Base-by-base conservation (phyloP, 495 filamentous ascomycete species). In the Gamarada debralockiae region DNA sequence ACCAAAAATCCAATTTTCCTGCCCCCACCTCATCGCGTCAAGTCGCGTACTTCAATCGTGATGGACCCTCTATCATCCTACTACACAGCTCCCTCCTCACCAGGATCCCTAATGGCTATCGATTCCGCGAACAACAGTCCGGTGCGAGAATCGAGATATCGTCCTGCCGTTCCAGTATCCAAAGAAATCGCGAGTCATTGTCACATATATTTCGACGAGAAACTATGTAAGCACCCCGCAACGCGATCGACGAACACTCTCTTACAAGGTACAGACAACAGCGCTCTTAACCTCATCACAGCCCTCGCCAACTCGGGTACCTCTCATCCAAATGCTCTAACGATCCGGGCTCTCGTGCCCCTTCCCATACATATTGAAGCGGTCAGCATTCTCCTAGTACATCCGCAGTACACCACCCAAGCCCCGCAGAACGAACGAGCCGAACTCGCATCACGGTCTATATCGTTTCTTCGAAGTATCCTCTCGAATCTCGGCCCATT, bases 201-300 rank as follows among this genome's bases (percentile, higher is more conserved):
- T 41, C 78, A 78, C 43, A 84, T 90, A 24, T 89, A 86, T 65
- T 71, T 92, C 3, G 87, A 91, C 62, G 89, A 92, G 63, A 74
- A 81, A 33, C 78, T 90, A 17, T 86, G 86, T 89, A 67, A 27
- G 74, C 62, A 7, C 14, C 15, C 9, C 17, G 33, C 40, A 17
- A 15, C 20, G 38, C 20, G 18, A 39, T 18, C 14, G 10, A 29
- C 24, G n/a, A 47, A 37, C 23, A 4, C 22, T 15, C 21, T 21
- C 3, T 66, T 9, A 53, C 24, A 41, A n/a, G 24, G 25, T 39
- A 10, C 55, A 92, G 89, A 90, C 62, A 71, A 69, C 1, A 79
- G 81, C 64, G 87, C 85, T 25, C 79, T 93, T 25, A 74, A 70
- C 29, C 78, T 95, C 18, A 78, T 95, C 37, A 68, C 77, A 7